These are phyloP conservation scores for Mucor circinelloides DNA, from an alignment of 371 early-diverging fungal species.

Conservation along the genomic window DNA sequence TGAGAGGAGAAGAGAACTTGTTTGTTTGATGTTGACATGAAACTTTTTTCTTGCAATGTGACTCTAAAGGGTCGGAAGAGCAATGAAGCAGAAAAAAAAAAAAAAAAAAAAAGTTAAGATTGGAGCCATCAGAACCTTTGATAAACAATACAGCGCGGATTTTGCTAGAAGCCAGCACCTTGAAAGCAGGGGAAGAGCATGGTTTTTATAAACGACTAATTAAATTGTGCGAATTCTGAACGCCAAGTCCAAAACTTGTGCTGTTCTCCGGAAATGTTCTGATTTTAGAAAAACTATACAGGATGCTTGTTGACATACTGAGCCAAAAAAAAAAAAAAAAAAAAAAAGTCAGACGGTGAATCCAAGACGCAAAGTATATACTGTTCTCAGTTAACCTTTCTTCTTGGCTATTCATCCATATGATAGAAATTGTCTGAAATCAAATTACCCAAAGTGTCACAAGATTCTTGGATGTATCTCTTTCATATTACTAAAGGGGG, in stretches of 20 bases:
- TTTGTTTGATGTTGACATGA: background rate
- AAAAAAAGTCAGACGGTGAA: no score
- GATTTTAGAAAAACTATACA: background rate
- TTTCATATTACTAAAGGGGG: background rate
- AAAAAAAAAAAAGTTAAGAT: background rate
- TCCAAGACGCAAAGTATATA: no score
- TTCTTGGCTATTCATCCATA: background rate
- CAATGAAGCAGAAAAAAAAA: background rate
- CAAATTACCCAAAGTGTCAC: constrained; percentile 3
- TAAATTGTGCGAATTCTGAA: background rate
- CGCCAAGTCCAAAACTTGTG: background rate
- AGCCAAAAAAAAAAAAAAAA: no score
- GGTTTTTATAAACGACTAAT: background rate
- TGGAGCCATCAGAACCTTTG: background rate
- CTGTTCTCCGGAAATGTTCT: background rate
- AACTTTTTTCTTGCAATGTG: background rate
- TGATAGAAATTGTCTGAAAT: background rate
- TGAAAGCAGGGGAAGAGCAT: background rate
- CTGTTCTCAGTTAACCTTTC: background rate
- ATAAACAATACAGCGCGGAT: background rate
- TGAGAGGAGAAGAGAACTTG: background rate
- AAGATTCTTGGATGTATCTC: constrained; percentile 17
- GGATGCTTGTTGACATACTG: no score
- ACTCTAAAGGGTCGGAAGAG: no score
- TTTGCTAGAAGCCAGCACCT: background rate